Evolutionary conservation across 163 green algal genomes (phyloP).

Genomic region (Scenedesmus sp.): DNA sequence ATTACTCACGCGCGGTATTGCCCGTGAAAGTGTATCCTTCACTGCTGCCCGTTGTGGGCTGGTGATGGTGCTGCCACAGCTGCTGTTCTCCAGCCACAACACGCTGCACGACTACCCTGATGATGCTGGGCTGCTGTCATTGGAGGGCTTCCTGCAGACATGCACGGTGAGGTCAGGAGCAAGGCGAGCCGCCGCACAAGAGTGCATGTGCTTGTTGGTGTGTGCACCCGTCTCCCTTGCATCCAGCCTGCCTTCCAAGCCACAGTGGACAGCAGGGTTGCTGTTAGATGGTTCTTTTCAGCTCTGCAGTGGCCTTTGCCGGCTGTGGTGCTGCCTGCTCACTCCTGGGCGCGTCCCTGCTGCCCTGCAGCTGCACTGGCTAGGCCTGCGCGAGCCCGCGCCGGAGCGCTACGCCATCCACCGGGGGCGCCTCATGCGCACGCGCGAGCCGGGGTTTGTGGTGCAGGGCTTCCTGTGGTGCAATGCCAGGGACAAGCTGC

Average conservation of each 20-base stretch:
- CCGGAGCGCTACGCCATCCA: slow-evolving; percentile 24
- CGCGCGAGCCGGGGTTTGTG: slow-evolving; percentile 31
- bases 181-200: neutral
- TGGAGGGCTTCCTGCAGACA: slow-evolving; percentile 36
- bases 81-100: slow-evolving; percentile 48
- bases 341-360: neutral
- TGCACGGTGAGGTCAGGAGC: slow-evolving; percentile 31
- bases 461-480: slow-evolving; percentile 48
- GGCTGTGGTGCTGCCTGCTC: neutral
- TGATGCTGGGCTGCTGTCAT: neutral
- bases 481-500: neutral
- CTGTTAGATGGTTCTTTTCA: too few relatives aligned
- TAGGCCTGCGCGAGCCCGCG: neutral
- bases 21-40: too few relatives aligned
- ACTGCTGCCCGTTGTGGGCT: neutral
- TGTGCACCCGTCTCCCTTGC: too few relatives aligned
- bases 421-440: neutral
- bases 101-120: slow-evolving; percentile 37
- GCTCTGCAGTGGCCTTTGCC: neutral
- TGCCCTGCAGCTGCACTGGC: slow-evolving; percentile 37
- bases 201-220: neutral
- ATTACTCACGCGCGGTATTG: too few relatives aligned
- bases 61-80: neutral
- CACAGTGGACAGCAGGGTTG: too few relatives aligned
- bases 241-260: too few relatives aligned